These are phyloP conservation scores for Urtica urens DNA, from an alignment of 306 rosid genomes.

Conservation along the genomic window DNA sequence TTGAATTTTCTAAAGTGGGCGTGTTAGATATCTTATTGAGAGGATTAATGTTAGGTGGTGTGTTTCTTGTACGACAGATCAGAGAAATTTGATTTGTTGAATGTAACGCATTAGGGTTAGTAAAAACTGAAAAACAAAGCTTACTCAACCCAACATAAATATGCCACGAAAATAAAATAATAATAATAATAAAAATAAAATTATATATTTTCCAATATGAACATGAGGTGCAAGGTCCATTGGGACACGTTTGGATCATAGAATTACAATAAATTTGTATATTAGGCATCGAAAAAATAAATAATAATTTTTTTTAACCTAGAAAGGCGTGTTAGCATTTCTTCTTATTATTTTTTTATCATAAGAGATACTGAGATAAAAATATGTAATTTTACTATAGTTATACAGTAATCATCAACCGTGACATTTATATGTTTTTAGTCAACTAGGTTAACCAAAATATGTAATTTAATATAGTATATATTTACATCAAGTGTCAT, in stretches of 20 bases:
- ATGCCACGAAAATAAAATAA: neutral
- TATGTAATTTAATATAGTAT: too few relatives aligned
- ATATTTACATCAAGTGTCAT: too few relatives aligned
- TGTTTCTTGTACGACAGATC: slow-evolving; percentile 12
- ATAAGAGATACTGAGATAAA: too few relatives aligned
- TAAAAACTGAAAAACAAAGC: neutral
- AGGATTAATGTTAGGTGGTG: neutral
- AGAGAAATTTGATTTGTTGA: slow-evolving; percentile 6
- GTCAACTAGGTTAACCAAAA: too few relatives aligned
- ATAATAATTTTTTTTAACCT: neutral
- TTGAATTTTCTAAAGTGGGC: neutral
- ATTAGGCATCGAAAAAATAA: neutral
- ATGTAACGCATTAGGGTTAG: slow-evolving; percentile 1
- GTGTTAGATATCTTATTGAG: neutral
- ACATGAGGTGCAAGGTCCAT: neutral
- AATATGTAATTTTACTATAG: too few relatives aligned
- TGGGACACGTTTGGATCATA: neutral
- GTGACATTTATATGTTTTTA: too few relatives aligned
- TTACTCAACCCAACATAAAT: neutral
- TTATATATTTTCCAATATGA: neutral
- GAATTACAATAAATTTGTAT: too few relatives aligned
- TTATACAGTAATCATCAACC: too few relatives aligned
- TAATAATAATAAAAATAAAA: too few relatives aligned
- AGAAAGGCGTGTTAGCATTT: too few relatives aligned
- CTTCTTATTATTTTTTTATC: too few relatives aligned